Evolutionary conservation across 1,284 basidiomycete genomes (phyloP), one percentile per base, ranked within the genome.

Genomic region (Apiotrichum brassicae): DNA sequence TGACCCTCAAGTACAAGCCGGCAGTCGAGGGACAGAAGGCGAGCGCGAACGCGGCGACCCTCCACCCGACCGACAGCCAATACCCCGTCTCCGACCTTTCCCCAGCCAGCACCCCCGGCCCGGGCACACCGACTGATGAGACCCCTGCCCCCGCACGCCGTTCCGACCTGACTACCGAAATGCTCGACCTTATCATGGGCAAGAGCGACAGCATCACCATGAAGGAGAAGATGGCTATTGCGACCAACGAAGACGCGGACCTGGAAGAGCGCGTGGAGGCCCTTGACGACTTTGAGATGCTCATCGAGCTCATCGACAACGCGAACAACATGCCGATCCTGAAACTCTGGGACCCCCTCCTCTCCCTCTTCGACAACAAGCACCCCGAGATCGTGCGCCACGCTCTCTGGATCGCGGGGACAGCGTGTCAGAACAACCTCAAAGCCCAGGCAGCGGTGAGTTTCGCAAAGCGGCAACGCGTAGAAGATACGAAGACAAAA

Each of bases 281-380:
- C 0, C 76, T 97, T 61, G 94, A 98, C 74, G 83, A 97, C 68
- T 80, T 97, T 48, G 95, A 98, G 75, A 91, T 97, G 91, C 77
- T 97, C 23, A 81, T 97, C 57, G 92, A 97, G 70, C 81, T 82
- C 40, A 90, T 98, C 50, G 94, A 98, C 66, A 98, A 98, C 70
- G 93, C 94, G 3, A 97, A 92, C 68, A 84, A 97, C 75, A 78
- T 98, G 45, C 81, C 82, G 48, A 83, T 82, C 49, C 74, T 97
- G 62, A 80, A 84, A 54, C 82, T 98, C 74, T 97, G 94, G 93
- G 78, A 82, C 45, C 83, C 87, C 0, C 68, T 98, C 3, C 81
- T 93, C 35, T 65, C 70, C 5, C 76, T 97, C 9, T 70, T 93
- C 28, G 76, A 76, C 1, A 77, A 81, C 4, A 66, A 82, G 1